These are phyloP conservation scores for Aspergillus caelatus DNA, from an alignment of 2,329 filamentous ascomycete genomes.

Conservation along the genomic window DNA sequence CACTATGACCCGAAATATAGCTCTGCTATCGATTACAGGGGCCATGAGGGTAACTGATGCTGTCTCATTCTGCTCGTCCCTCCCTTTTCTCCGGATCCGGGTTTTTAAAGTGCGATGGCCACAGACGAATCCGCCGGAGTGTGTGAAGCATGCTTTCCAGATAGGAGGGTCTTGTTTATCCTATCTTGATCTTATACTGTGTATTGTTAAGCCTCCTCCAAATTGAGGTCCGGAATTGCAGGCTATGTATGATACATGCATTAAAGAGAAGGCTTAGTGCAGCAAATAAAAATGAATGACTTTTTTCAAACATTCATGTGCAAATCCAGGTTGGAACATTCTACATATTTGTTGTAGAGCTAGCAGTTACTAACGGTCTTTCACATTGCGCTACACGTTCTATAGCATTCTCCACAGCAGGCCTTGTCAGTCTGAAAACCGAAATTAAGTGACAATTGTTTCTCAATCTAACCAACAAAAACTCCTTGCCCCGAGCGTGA, in stretches of 20 bases:
- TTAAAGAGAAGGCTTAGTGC: not conserved
- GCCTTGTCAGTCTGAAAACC: not conserved
- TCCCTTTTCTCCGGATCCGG: not conserved
- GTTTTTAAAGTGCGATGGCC: not conserved
- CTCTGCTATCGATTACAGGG: conserved; percentile 14
- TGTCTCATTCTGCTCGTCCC: not conserved
- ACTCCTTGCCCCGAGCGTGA: no score
- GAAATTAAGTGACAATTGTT: not conserved
- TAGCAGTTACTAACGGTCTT: not conserved
- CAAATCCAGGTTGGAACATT: no score
- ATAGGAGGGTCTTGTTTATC: no score
- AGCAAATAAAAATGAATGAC: not conserved
- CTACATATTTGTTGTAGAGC: not conserved
- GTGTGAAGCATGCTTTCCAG: not conserved
- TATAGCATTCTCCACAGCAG: not conserved
- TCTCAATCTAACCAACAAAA: not conserved
- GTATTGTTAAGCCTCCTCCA: no score
- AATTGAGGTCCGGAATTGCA: no score
- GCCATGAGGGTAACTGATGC: not conserved
- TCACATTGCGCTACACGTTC: no score
- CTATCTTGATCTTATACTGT: no score
- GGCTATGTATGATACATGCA: no score
- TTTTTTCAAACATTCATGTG: no score
- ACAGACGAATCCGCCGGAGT: not conserved
- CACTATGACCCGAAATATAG: conserved; percentile 46